These are phyloP conservation scores for Ballota nigra DNA, from an alignment of 257 asterid species.

Conservation along the genomic window DNA sequence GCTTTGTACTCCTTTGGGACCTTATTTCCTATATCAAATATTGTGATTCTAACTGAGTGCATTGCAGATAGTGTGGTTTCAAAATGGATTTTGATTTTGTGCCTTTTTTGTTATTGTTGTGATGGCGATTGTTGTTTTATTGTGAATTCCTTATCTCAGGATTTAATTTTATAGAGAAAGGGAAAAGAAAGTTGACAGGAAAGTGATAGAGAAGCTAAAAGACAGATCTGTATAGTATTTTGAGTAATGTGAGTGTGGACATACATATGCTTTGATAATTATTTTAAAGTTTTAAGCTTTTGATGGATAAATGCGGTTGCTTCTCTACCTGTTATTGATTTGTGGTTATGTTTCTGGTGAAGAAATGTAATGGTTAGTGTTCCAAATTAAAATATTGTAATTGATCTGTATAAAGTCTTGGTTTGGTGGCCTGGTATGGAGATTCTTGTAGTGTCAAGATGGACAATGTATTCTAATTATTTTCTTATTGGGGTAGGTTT, in stretches of 20 bases:
- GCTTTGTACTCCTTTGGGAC: slow-evolving; percentile 57
- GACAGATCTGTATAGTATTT: not conserved
- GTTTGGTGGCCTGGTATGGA: not conserved
- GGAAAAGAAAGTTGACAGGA: slow-evolving; percentile 27
- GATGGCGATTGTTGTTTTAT: too few relatives aligned
- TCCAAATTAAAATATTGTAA: not conserved
- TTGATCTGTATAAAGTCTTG: not conserved
- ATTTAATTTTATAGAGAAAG: slow-evolving; percentile 48
- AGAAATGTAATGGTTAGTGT: not conserved
- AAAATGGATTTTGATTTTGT: slow-evolving; percentile 65
- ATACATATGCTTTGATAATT: not conserved
- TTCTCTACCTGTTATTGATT: not conserved
- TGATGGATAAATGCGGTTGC: not conserved
- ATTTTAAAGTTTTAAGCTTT: not conserved
- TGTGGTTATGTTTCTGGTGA: not conserved
- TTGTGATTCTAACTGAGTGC: slow-evolving; percentile 43
- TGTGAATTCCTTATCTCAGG: too few relatives aligned
- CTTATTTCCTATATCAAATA: slow-evolving; percentile 57
- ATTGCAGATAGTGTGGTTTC: slow-evolving; percentile 54
- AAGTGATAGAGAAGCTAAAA: slow-evolving; percentile 27
- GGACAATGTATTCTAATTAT: not conserved
- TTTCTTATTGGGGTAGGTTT: not conserved
- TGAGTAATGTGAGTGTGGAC: not conserved
- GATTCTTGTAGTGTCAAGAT: not conserved
- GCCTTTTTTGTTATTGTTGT: too few relatives aligned